phyloP scores from a whole-genome alignment of 345 rosid species.

The Euphorbia lathyris region DNA sequence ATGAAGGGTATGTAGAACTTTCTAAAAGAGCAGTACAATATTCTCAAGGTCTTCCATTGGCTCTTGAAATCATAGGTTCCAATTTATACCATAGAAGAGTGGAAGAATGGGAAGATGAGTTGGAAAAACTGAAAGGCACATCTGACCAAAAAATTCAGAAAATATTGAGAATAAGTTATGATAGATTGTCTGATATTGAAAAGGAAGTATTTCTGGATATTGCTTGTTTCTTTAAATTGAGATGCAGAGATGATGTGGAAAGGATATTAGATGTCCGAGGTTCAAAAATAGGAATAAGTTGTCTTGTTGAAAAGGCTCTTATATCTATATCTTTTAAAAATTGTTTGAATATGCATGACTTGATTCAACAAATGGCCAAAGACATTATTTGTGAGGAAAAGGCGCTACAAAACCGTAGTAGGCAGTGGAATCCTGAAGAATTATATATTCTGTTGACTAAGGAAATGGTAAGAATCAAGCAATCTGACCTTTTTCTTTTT shows the following conservation, averaged over 20 bases:
- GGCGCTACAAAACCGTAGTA: neutral
- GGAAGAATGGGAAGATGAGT: neutral
- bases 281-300: neutral
- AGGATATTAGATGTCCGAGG: neutral
- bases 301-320: neutral
- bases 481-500: neutral
- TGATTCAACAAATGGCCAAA: neutral
- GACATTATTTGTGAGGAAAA: neutral
- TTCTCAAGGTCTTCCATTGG: slow-evolving; percentile 10
- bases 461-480: neutral
- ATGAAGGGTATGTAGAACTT: neutral
- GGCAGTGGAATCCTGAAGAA: neutral
- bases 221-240: neutral
- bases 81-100: neutral
- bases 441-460: neutral
- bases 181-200: neutral
- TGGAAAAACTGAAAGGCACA: neutral
- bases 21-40: neutral
- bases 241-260: neutral
- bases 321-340: neutral
- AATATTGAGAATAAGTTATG: neutral
- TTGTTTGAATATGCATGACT: neutral
- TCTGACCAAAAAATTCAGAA: neutral
- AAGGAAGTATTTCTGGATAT: neutral
- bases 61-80: slow-evolving; percentile 4